Percentiles rank a stretch among this genome's conserved stretches.
These are phyloP conservation scores for Talaromyces sp. DNA, from an alignment of 2,329 filamentous ascomycete genomes.

Conservation along the genomic window DNA sequence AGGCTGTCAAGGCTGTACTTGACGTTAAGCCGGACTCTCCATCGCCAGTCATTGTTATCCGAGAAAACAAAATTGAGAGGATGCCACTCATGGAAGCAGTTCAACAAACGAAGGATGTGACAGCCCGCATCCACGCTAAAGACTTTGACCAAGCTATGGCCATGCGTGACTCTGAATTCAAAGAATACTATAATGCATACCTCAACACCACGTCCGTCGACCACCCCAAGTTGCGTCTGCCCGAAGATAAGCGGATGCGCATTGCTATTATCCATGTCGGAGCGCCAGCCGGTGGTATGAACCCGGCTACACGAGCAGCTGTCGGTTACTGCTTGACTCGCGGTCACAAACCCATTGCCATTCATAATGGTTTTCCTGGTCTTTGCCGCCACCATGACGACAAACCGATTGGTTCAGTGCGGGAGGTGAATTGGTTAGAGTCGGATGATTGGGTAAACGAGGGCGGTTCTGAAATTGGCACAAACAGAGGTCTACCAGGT, in stretches of 20 bases:
- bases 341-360: conserved; percentile 87
- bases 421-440: conserved; percentile 86
- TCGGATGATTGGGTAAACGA: conserved; percentile 94
- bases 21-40: conserved; percentile 85
- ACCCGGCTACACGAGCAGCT: conserved; percentile 87
- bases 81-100: conserved; percentile 89
- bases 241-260: conserved; percentile 76
- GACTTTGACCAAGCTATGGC: conserved; percentile 86
- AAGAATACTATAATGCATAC: conserved; percentile 87
- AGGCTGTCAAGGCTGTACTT: conserved; percentile 87
- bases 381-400: conserved; percentile 88
- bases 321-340: conserved; percentile 88
- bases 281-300: conserved; percentile 96
- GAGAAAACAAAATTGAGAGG: conserved; percentile 94
- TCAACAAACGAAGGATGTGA: conserved; percentile 76
- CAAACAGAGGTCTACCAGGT: conserved; percentile 85
- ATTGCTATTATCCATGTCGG: conserved; percentile 97
- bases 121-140: conserved; percentile 74
- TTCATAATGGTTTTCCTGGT: conserved; percentile 96
- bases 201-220: conserved; percentile 84
- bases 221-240: conserved; percentile 64
- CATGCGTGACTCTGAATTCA: conserved; percentile 87
- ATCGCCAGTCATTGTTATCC: conserved; percentile 92
- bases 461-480: conserved; percentile 96
- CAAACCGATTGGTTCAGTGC: conserved; percentile 74